Base-by-base conservation (phyloP, 257 asterid genomes). In the Solanum tarijense region DNA sequence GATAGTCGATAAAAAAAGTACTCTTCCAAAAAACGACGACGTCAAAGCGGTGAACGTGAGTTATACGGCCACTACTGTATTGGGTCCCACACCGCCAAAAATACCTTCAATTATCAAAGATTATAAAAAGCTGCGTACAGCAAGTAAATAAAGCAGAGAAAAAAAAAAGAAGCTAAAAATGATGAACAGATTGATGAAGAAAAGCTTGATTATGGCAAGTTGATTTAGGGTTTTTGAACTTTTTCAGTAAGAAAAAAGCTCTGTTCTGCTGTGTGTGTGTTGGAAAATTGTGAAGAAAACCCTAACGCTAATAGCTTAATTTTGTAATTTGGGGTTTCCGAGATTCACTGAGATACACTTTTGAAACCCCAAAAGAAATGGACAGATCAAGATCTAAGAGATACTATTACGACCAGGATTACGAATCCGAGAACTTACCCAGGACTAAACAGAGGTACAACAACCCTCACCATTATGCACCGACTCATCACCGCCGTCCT, bases 351-450 rank as follows among this genome's bases (percentile, higher is more conserved):
- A 72, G 79, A 31, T 69, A 69, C 20, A 11, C 55, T 75, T n/a
- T 39, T 78, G 52, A 34, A 79, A 14, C 66, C 76, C 76, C 62
- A 36, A 88, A 60, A 81, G 43, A 65, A 7, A 95, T 95, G 98
- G 98, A 95, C 68, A 93, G 98, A 92, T 94, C 98, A 84, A 94
- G 98, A 93, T 94, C 98, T 83, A 95, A 94, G 95, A 89, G 98
- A 83, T 93, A 91, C 93, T 93, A 91, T 89, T 90, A 94, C 88
- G 96, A 94, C 92, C 96, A 95, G 90, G 97, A 95, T 93, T 92
- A 92, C 83, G 96, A 92, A 86, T 92, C 94, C 58, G 98, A 94
- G 85, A 90, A 89, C 94, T 91, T 91, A 66, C 94, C 87, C 21
- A 87, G 89, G 86, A 87, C 88, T 34, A 88, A 84, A 88, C 88